Base-by-base conservation (phyloP, 345 rosid species). In the Microthlaspi erraticum region DNA sequence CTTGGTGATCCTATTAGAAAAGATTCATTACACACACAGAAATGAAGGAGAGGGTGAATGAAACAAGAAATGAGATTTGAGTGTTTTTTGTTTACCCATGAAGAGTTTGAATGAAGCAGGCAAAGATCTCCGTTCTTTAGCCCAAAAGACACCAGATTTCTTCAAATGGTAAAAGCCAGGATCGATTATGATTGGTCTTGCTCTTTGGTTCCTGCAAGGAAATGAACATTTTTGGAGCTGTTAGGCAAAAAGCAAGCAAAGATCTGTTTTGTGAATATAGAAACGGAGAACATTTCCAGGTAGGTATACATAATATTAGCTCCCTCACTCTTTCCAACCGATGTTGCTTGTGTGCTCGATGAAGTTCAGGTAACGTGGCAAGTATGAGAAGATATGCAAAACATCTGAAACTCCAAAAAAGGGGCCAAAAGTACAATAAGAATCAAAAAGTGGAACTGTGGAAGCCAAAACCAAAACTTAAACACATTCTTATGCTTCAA, bases 311-410 rank as follows among this genome's bases (percentile, higher is more conserved):
- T 76, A 70, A 48, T 55, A 38, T 39, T 70, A 69, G 59, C 66
- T 67, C 46, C 73, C 91, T 93, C 79, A 93, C 99, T 93, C 99
- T 93, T 93, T 91, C 92, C 91, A 93, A 17, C 93, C 95, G 55
- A 93, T 81, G 57, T 80, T 77, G 74, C 97, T 87, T n/a, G 93
- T 85, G 81, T 93, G 97, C 88, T 91, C 99, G 2, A 93, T 78
- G 82, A 93, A 93, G 74, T 93, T 91, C 57, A 93, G 79, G 81
- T 91, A 91, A 80, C 90, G 84, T 1, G 99, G 96, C 85, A 93
- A 83, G 84, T 82, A 89, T 2, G 99, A 89, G 78, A 93, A 91
- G 17, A 93, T 83, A 63, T 93, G 94, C 82, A 93, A 64, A 18
- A 93, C 83, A 89, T 93, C 98, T 93, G 90, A 74, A 86, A 76